Conservation (phyloP, 352 stramenopile species). For the Nothophytophthora sp. region DNA sequence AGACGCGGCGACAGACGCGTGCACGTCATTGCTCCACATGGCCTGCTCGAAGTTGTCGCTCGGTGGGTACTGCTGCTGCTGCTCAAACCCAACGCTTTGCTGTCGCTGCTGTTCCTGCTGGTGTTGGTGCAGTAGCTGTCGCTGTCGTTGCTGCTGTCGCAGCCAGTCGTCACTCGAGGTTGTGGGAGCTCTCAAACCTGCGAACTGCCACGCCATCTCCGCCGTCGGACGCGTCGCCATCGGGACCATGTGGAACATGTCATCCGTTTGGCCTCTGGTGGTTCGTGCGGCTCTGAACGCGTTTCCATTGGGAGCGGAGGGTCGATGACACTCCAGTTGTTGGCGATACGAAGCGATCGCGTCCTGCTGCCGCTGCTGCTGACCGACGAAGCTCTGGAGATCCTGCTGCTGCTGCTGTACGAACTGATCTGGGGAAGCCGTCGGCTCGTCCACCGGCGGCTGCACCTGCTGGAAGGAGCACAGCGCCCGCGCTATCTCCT, state of each 20-base stretch:
- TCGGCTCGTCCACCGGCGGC: conserved; percentile 2
- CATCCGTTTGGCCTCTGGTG: conserved; percentile 2
- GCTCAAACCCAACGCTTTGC: conserved; percentile 10
- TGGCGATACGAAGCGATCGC: too few species aligned
- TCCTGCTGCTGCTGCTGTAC: neutral
- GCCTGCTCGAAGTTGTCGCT: conserved; percentile 3
- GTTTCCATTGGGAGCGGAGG: too few species aligned
- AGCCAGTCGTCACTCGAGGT: conserved; percentile 20
- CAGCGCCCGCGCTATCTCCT: conserved; percentile 27
- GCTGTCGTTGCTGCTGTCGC: conserved; percentile 14
- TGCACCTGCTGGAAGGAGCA: conserved; percentile 20
- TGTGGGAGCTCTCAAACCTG: conserved; percentile 12
- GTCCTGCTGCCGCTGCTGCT: conserved; percentile 3
- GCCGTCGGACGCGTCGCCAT: neutral
- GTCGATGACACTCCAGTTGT: too few species aligned
- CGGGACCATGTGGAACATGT: conserved; percentile 8
- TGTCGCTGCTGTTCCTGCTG: conserved; percentile 15
- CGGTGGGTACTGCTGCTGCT: conserved; percentile 4
- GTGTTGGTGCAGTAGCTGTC: conserved; percentile 26
- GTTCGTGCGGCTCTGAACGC: too few species aligned
- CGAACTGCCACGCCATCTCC: conserved; percentile 11
- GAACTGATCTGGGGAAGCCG: conserved; percentile 1
- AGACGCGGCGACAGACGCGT: neutral
- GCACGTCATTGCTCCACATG: conserved; percentile 3
- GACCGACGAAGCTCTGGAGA: conserved; percentile 3